Evolutionary conservation across 805 yeast species (phyloP).

Genomic region (Metschnikowia peoriensis): DNA sequence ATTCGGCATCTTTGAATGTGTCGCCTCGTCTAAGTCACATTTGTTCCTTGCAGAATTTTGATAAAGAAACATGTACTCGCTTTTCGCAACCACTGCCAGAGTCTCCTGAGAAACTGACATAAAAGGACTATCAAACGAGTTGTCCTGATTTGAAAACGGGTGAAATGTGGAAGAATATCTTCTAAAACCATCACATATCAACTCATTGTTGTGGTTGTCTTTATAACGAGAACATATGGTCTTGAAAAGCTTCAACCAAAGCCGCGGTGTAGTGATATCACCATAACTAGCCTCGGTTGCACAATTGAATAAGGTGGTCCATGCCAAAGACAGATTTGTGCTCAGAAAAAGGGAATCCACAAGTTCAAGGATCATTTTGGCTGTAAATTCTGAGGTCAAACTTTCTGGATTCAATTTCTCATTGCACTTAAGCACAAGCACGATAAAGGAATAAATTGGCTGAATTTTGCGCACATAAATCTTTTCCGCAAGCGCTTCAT

Average conservation of each 20-base stretch:
- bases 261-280: constrained; percentile 22
- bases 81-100: constrained; percentile 7
- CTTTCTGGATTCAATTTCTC: constrained; percentile 1
- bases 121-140: neutral
- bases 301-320: constrained; percentile 30
- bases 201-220: constrained; percentile 13
- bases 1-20: neutral
- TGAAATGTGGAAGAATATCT: neutral
- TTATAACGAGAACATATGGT: constrained; percentile 14
- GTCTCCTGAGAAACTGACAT: neutral
- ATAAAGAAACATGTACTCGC: constrained; percentile 16
- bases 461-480: constrained; percentile 10
- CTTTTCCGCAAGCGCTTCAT: constrained; percentile 8
- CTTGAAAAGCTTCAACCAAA: constrained; percentile 22
- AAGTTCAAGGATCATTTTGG: neutral
- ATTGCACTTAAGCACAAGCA: constrained; percentile 12
- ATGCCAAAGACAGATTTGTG: constrained; percentile 16
- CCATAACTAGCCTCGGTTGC: constrained; percentile 32
- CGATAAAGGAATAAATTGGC: constrained; percentile 8
- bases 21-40: constrained; percentile 4
- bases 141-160: neutral
- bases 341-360: neutral
- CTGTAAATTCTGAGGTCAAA: neutral
- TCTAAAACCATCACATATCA: constrained; percentile 25
- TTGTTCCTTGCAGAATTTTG: neutral